phyloP scores from a whole-genome alignment of 371 early-diverging fungal species.

The Mucor plumbeus region DNA sequence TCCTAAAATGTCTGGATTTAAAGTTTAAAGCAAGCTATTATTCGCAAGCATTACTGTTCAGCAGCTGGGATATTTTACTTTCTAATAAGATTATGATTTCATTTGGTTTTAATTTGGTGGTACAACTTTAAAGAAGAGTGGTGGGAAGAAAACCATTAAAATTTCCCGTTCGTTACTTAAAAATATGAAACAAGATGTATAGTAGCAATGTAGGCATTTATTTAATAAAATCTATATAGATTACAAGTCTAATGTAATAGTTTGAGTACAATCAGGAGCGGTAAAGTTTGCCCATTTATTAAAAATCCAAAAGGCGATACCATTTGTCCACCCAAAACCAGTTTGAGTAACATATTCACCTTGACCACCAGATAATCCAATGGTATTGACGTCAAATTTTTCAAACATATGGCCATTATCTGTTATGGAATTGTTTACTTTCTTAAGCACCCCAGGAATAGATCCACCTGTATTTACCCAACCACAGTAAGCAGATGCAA shows the following conservation, averaged over 20 bases:
- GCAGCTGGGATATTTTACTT: too few relatives aligned
- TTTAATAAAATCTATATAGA: neutral
- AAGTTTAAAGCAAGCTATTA: too few relatives aligned
- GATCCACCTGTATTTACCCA: slow-evolving; percentile 77
- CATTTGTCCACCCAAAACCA: slow-evolving; percentile 97
- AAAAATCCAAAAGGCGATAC: slow-evolving; percentile 76
- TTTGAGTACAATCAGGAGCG: slow-evolving; percentile 46
- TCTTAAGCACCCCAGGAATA: slow-evolving; percentile 45
- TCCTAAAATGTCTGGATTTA: too few relatives aligned
- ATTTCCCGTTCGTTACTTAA: neutral
- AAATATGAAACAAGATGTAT: neutral
- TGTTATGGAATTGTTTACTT: slow-evolving; percentile 22
- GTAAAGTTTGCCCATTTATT: slow-evolving; percentile 50
- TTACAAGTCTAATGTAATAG: slow-evolving; percentile 12
- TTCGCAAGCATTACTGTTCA: too few relatives aligned
- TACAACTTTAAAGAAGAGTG: neutral
- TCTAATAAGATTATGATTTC: too few relatives aligned
- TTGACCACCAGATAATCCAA: slow-evolving; percentile 72
- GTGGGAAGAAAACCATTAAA: neutral
- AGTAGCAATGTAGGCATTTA: neutral
- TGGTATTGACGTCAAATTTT: slow-evolving; percentile 68
- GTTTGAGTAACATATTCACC: slow-evolving; percentile 88
- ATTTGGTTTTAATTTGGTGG: neutral
- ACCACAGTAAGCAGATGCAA: slow-evolving; percentile 69
- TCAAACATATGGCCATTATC: slow-evolving; percentile 79